Percentiles rank a stretch among this genome's conserved stretches.
Conservation (phyloP, 208 protist species). For the Leishmania braziliensis region DNA sequence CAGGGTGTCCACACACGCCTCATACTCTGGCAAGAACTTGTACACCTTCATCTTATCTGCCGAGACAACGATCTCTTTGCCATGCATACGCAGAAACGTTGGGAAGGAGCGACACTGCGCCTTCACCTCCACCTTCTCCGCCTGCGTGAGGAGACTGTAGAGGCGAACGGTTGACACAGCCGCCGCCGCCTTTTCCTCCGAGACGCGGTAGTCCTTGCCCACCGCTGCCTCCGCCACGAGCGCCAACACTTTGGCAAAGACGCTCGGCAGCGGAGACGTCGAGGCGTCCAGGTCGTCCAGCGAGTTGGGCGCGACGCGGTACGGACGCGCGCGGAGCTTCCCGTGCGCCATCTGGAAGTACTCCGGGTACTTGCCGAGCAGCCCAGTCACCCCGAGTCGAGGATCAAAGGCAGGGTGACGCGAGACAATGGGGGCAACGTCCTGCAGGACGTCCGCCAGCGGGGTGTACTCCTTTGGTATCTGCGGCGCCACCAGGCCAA, state of each 20-base stretch:
- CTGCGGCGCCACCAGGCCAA: conserved; percentile 60
- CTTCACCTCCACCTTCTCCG: conserved; percentile 68
- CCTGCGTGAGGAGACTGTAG: conserved; percentile 59
- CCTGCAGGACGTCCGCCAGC: conserved; percentile 70
- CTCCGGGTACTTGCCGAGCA: conserved; percentile 87
- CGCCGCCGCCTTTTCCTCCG: conserved; percentile 45
- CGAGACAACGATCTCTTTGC: conserved; percentile 70
- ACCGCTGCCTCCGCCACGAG: conserved; percentile 52
- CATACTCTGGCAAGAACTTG: conserved; percentile 71
- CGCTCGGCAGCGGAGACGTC: conserved; percentile 59
- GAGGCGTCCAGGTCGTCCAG: conserved; percentile 50
- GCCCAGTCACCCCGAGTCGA: conserved; percentile 73
- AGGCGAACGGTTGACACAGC: conserved; percentile 63
- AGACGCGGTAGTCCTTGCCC: conserved; percentile 64
- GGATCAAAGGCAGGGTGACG: conserved; percentile 81
- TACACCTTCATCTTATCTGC: conserved; percentile 74
- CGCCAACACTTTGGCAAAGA: conserved; percentile 59
- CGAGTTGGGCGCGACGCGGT: conserved; percentile 71
- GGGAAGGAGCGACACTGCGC: conserved; percentile 69
- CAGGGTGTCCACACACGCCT: conserved; percentile 81
- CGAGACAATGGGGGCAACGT: conserved; percentile 79
- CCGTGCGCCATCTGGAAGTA: conserved; percentile 86
- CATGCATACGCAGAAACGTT: conserved; percentile 83
- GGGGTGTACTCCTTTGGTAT: conserved; percentile 66
- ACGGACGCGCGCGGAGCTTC: conserved; percentile 76